phyloP scores from a whole-genome alignment of 2,329 filamentous ascomycete genomes.

The Torrubiella hemipterigena region DNA sequence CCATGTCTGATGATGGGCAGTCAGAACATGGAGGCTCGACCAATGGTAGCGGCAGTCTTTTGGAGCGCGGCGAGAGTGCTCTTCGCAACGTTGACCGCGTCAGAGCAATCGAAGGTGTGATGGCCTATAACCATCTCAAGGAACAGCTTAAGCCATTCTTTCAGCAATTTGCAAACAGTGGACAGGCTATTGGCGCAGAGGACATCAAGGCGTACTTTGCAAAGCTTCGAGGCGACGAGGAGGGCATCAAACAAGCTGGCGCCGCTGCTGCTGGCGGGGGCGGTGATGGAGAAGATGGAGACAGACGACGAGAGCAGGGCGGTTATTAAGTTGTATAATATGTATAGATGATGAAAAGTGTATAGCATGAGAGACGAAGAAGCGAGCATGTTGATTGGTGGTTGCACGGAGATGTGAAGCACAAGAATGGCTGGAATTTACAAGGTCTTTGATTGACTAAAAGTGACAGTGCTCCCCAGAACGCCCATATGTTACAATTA shows the following conservation, averaged over 20 bases:
- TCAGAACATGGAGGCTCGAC: conserved; percentile 44
- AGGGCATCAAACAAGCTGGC: conserved; percentile 54
- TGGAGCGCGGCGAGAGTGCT: conserved; percentile 86
- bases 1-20: conserved; percentile 56
- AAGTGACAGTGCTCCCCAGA: not conserved
- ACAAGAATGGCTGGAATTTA: too few species aligned
- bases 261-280: conserved; percentile 31
- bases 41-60: conserved; percentile 66
- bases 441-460: not conserved
- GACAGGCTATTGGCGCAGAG: conserved; percentile 77
- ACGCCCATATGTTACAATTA: not conserved
- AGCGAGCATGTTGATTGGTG: too few species aligned
- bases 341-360: not conserved
- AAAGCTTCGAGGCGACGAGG: conserved; percentile 77
- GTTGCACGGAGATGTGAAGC: too few species aligned
- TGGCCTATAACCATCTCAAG: conserved; percentile 95
- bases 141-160: conserved; percentile 94
- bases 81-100: conserved; percentile 88
- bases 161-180: conserved; percentile 85
- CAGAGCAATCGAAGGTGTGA: conserved; percentile 86
- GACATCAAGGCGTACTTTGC: conserved; percentile 97
- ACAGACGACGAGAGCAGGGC: conserved; percentile 36
- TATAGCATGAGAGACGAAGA: too few species aligned
- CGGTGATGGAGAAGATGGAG: conserved; percentile 18
- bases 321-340: conserved; percentile 28